Percentiles rank a stretch among this genome's conserved stretches.
Evolutionary conservation across 495 filamentous ascomycete species (phyloP).

Genomic region (Daldinia decipiens): DNA sequence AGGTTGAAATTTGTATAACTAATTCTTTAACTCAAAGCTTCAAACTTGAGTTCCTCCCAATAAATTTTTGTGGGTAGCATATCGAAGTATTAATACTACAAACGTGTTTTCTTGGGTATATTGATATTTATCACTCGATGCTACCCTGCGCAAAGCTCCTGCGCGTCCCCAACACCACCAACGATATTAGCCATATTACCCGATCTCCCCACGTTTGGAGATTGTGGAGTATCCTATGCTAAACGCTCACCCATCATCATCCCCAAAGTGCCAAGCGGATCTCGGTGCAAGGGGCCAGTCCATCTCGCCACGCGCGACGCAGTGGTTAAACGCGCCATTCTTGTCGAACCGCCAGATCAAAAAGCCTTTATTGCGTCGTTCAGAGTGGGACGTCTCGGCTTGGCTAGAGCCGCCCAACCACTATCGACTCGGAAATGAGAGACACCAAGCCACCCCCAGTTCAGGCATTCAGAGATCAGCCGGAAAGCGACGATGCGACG

Average conservation of each 20-base stretch:
- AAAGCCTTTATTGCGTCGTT: constrained; percentile 20
- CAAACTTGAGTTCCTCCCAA: neutral
- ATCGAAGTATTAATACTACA: neutral
- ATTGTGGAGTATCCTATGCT: constrained; percentile 12
- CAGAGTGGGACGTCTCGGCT: constrained; percentile 29
- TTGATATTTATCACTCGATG: constrained; percentile 23
- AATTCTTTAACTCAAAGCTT: neutral
- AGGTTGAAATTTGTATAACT: neutral
- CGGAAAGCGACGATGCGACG: constrained; percentile 27
- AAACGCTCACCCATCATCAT: constrained; percentile 17
- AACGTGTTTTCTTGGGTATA: constrained; percentile 7
- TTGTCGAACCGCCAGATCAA: neutral
- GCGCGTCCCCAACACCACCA: constrained; percentile 1
- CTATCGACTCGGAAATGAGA: constrained; percentile 25
- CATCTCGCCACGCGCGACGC: constrained; percentile 26
- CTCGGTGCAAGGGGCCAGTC: constrained; percentile 25
- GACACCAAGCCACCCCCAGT: constrained; percentile 13
- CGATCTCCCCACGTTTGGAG: constrained; percentile 39
- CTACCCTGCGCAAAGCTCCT: constrained; percentile 6
- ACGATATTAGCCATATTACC: constrained; percentile 47
- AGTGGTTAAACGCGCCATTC: constrained; percentile 31
- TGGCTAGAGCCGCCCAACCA: constrained; percentile 18
- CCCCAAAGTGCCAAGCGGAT: constrained; percentile 44
- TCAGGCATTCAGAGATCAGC: constrained; percentile 35
- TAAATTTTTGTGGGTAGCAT: no score